phyloP scores from a whole-genome alignment of 2,329 filamentous ascomycete species.

The Pseudogymnoascus sp. region DNA sequence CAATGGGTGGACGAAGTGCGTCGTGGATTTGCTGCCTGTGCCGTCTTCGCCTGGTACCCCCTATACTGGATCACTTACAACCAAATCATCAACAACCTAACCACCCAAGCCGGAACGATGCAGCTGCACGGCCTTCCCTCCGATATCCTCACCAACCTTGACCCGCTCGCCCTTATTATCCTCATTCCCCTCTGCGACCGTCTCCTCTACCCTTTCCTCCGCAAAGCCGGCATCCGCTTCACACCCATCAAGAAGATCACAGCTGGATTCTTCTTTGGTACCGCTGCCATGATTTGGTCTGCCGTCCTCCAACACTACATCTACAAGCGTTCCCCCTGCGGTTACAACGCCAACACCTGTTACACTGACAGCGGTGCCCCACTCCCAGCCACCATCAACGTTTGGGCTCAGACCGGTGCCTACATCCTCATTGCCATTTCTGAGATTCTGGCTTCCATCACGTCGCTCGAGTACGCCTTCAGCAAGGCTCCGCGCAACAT shows the following conservation, averaged over 20 bases:
- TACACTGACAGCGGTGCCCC: constrained; percentile 32
- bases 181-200: constrained; percentile 46
- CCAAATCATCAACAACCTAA: constrained; percentile 61
- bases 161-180: constrained; percentile 54
- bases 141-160: constrained; percentile 53
- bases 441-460: constrained; percentile 60
- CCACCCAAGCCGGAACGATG: constrained; percentile 54
- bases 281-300: constrained; percentile 48
- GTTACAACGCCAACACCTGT: constrained; percentile 39
- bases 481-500: constrained; percentile 65
- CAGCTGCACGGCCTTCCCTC: constrained; percentile 47
- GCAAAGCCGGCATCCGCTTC: constrained; percentile 45
- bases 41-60: constrained; percentile 64
- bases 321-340: constrained; percentile 49
- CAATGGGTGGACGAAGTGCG: constrained; percentile 64
- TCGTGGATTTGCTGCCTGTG: constrained; percentile 52
- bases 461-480: constrained; percentile 65
- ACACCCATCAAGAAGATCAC: constrained; percentile 52
- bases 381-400: constrained; percentile 38
- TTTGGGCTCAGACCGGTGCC: constrained; percentile 45
- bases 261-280: constrained; percentile 47
- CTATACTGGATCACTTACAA: constrained; percentile 59
- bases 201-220: constrained; percentile 50
- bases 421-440: constrained; percentile 49
- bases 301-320: constrained; percentile 51